Conservation (phyloP, 352 stramenopile species). For the Pythium phragmiticola region DNA sequence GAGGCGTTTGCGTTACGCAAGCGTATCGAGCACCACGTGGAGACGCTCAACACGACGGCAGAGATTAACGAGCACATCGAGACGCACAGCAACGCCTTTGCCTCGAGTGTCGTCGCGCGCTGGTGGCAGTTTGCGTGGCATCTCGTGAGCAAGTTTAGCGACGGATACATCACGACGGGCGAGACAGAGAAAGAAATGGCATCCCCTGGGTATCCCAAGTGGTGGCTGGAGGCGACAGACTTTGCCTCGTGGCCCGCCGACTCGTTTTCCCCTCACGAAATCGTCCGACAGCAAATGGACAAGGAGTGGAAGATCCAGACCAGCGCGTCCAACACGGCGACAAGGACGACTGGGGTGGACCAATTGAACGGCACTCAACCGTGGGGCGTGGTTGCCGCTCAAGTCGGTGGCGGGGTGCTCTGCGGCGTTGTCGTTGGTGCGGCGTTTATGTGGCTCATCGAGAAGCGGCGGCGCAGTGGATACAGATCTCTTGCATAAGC, state of each 20-base stretch:
- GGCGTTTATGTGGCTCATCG: constrained; percentile 19
- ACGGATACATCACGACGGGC: constrained; percentile 57
- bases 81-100: constrained; percentile 42
- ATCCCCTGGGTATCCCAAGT: constrained; percentile 45
- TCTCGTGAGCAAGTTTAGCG: constrained; percentile 49
- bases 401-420: constrained; percentile 22
- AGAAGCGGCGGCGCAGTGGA: constrained; percentile 22
- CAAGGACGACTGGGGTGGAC: not conserved
- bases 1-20: constrained; percentile 33
- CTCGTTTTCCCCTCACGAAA: constrained; percentile 32
- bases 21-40: constrained; percentile 31
- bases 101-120: constrained; percentile 33
- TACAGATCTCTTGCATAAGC: constrained; percentile 23
- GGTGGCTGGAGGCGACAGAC: constrained; percentile 41
- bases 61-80: constrained; percentile 33
- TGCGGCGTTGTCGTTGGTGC: constrained; percentile 21
- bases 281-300: constrained; percentile 26
- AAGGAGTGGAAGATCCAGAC: constrained; percentile 7
- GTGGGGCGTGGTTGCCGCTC: constrained; percentile 5
- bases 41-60: constrained; percentile 18
- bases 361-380: not conserved
- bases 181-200: constrained; percentile 42
- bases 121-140: constrained; percentile 63
- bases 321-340: not conserved
- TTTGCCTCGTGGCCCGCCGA: constrained; percentile 50